Evolutionary conservation across 2,329 filamentous ascomycete genomes (phyloP), one percentile per base, ranked within the genome.

Genomic region (Trichoderma harzianum): DNA sequence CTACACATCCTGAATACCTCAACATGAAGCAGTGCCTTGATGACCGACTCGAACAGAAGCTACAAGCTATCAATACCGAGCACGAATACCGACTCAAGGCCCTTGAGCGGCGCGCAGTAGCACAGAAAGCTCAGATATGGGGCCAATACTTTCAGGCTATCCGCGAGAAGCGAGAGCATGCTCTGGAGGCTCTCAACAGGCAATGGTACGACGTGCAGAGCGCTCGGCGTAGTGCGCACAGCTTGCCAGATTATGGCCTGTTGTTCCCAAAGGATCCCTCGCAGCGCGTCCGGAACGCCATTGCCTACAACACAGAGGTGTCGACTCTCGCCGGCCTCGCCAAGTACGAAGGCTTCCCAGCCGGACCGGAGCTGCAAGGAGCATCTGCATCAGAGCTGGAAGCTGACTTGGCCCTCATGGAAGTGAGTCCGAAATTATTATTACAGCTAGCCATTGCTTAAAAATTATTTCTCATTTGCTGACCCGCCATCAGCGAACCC

Each of bases 261-360:
- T 89, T 92, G 69, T 97, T 97, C 78, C 93, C 94, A 8, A 89
- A 91, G 65, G 91, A 91, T 74, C 89, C 91, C 73, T 88, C 91
- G 32, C 91, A 95, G 77, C 93, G 95, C 77, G 88, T 97, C 73
- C 87, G 90, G 73, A 93, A 98, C 74, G 95, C 97, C 76, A 88
- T 94, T 64, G 92, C 95, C 61, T 98, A 98, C 84, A 98, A 97
- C 80, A 93, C 92, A 75, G 96, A 99, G 80, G 95, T 99, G 5
- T 97, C 95, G 0, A 90, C 98, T 32, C 84, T 99, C 71, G 91
- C 95, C 7, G 95, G 95, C 47, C 87, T 98, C 66, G 95, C 95
- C 43, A 98, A 98, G 82, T 95, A 98, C 80, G 91, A 97, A 78
- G 96, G 96, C 28, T 99, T 99, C 82, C 96, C 96, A 43, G 95